A percentile compares a stretch with the other conserved stretches of the same genome.
Evolutionary conservation across 139 green algal species (phyloP).

Genomic region (Coelastrella sp.): DNA sequence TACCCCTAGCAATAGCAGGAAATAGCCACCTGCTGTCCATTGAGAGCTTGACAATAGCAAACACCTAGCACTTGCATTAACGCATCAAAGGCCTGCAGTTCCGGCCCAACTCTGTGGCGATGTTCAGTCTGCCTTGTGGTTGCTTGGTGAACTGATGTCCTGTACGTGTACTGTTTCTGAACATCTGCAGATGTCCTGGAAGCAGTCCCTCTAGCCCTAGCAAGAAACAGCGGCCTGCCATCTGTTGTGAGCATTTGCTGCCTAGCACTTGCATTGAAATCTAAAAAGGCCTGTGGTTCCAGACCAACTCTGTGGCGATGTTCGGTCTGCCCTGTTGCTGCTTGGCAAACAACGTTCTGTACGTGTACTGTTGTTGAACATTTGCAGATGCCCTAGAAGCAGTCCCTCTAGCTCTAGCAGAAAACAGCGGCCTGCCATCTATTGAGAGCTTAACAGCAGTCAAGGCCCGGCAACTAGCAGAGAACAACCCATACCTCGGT

Average conservation of each 20-base stretch:
- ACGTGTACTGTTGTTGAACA: not conserved
- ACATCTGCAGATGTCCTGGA: constrained; percentile 85
- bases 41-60: constrained; percentile 91
- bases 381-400: constrained; percentile 90
- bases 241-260: too few relatives aligned
- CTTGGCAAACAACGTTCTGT: too few relatives aligned
- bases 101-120: too few relatives aligned
- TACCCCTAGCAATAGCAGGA: constrained; percentile 96
- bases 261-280: too few relatives aligned
- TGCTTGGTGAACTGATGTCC: too few relatives aligned
- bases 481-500: constrained; percentile 94
- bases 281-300: too few relatives aligned
- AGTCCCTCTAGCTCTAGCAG: constrained; percentile 94
- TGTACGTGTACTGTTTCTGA: not conserved
- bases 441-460: constrained; percentile 95
- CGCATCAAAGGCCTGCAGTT: too few relatives aligned
- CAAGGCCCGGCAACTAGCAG: constrained; percentile 84
- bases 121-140: not conserved
- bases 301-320: too few relatives aligned
- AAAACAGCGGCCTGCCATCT: constrained; percentile 94
- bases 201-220: constrained; percentile 91
- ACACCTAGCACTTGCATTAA: constrained; percentile 86
- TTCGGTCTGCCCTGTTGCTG: too few relatives aligned
- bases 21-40: constrained; percentile 96
- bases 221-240: constrained; percentile 98